Evolutionary conservation across 495 filamentous ascomycete genomes (phyloP), one percentile per base, ranked within the genome.

Genomic region (Penicillium macrosclerotiorum): DNA sequence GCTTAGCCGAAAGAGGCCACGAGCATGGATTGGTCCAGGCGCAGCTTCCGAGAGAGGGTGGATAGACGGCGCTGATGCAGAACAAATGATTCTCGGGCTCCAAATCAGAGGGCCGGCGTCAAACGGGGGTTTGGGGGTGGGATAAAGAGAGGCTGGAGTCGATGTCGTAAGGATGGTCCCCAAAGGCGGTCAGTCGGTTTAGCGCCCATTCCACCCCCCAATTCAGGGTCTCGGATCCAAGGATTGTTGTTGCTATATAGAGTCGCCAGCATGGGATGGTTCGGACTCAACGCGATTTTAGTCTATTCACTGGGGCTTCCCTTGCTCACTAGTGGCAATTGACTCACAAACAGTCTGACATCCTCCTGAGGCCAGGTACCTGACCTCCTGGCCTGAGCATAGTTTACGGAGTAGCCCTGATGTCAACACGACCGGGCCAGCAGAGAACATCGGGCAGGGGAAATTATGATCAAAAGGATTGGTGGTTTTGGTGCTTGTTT

Each of bases 11-110:
- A 54, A 53, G 50, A 51, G 30, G 52, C 55, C 47, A 65, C 64
- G 53, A 52, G 55, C 66, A 65, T 70, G 46, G 52, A 62, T 52
- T 41, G 49, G 39, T 29, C 51, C 51, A 60, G 64, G 57, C 55
- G 53, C 43, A 52, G 44, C 45, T 53, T 55, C 31, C 45, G 41
- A 17, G 6, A 26, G 26, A 22, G n/a, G 33, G 42, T 16, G 27
- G n/a, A n/a, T n/a, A 16, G 11, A 22, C 13, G 25, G 35, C 26
- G 37, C 37, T 35, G 18, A 44, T 29, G 36, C 16, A 51, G 23
- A 37, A 23, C 35, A 37, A n/a, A 20, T 26, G 24, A 47, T 16
- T 23, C 32, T 34, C 35, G 18, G 45, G 39, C 47, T 54, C 36
- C 38, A 24, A 39, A 22, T n/a, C 49, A 37, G 17, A 46, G 32